These are phyloP conservation scores for Hemileccinum impolitum DNA, from an alignment of 768 basidiomycete species.

Conservation along the genomic window DNA sequence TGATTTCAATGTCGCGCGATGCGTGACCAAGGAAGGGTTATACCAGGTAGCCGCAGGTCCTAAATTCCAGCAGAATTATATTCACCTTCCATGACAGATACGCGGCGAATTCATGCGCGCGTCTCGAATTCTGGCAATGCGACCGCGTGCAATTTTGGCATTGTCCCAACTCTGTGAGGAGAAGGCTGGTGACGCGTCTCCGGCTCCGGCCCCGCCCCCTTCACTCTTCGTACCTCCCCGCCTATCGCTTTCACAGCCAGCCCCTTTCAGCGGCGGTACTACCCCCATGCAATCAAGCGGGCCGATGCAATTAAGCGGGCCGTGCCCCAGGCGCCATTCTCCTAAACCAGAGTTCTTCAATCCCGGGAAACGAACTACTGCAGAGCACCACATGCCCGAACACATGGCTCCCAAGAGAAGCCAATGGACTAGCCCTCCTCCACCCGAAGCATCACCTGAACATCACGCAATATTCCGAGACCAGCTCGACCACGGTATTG, in stretches of 20 bases:
- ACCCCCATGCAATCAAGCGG: constrained; percentile 53
- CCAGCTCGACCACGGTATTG: constrained; percentile 61
- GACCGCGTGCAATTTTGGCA: constrained; percentile 76
- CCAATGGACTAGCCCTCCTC: constrained; percentile 86
- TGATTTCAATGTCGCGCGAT: constrained; percentile 95
- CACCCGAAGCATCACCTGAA: constrained; percentile 65
- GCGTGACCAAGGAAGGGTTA: constrained; percentile 93
- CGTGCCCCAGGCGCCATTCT: constrained; percentile 46
- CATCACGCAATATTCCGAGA: constrained; percentile 67
- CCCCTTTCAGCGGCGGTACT: constrained; percentile 65
- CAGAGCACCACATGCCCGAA: constrained; percentile 44
- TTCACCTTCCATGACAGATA: constrained; percentile 56
- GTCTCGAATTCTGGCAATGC: constrained; percentile 73
- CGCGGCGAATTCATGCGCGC: constrained; percentile 99
- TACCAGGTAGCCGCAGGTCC: constrained; percentile 61
- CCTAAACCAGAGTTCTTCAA: constrained; percentile 50
- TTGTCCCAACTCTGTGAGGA: constrained; percentile 92
- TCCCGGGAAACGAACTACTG: constrained; percentile 32
- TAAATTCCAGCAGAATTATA: neutral
- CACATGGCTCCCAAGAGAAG: constrained; percentile 80
- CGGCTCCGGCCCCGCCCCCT: constrained; percentile 39
- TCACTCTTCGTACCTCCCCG: constrained; percentile 44
- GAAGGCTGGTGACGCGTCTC: constrained; percentile 51
- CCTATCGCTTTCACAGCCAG: constrained; percentile 57
- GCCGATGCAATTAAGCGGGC: constrained; percentile 44